These are phyloP conservation scores for Fusarium palustre DNA, from an alignment of 2,329 filamentous ascomycete species.

Conservation along the genomic window DNA sequence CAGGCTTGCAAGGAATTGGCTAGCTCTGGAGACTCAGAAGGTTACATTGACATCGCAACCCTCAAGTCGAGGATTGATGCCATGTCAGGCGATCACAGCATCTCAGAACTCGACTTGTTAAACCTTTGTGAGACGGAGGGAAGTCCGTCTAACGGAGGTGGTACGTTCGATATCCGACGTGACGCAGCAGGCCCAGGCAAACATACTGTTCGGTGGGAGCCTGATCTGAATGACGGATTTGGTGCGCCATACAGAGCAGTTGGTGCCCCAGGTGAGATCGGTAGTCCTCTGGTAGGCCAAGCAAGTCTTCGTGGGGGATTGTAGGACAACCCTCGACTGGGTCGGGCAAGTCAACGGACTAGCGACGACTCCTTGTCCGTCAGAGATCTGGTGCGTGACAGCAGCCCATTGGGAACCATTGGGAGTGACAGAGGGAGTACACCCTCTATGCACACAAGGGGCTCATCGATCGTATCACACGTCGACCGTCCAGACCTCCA, in stretches of 20 bases:
- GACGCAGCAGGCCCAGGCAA: conserved; percentile 56
- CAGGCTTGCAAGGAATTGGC: conserved; percentile 77
- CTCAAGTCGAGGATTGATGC: conserved; percentile 75
- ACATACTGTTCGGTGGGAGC: conserved; percentile 65
- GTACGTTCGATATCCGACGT: conserved; percentile 79
- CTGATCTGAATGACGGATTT: conserved; percentile 60
- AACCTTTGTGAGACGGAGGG: conserved; percentile 93
- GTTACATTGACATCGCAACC: conserved; percentile 76
- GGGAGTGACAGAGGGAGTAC: conserved; percentile 16
- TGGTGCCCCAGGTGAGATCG: conserved; percentile 75
- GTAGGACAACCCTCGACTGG: conserved; percentile 46
- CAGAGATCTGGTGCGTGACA: conserved; percentile 30
- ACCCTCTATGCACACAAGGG: conserved; percentile 11
- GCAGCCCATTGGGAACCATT: conserved; percentile 19
- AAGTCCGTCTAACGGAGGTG: conserved; percentile 85
- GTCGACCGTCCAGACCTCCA: not conserved
- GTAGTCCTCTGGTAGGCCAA: conserved; percentile 69
- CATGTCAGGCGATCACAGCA: conserved; percentile 56
- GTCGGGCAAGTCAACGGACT: conserved; percentile 16
- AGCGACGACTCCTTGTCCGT: conserved; percentile 10
- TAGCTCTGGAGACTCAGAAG: conserved; percentile 60
- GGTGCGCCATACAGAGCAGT: conserved; percentile 58
- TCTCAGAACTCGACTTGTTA: conserved; percentile 74
- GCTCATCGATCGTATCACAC: conserved; percentile 2
- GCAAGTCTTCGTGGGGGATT: conserved; percentile 52